Conservation (phyloP, 2,329 filamentous ascomycete genomes). For the Mariannaea sp. region DNA sequence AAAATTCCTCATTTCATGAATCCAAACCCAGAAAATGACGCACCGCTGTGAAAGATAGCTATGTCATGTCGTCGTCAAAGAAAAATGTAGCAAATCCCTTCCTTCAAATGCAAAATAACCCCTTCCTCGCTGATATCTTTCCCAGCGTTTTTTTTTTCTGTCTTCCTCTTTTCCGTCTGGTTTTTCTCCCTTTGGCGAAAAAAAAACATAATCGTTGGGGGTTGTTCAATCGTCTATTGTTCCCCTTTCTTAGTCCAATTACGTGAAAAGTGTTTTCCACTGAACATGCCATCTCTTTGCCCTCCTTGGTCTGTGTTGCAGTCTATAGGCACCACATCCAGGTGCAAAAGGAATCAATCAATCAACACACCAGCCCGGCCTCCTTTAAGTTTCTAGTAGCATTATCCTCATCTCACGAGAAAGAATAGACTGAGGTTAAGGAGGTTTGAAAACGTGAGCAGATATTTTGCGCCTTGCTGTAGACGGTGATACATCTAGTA, state of each 20-base stretch:
- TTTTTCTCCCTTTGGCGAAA: too few species aligned
- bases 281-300: slow-evolving; percentile 16
- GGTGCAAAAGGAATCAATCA: slow-evolving; percentile 22
- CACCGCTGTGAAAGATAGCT: slow-evolving; percentile 39
- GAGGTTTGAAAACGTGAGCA: slow-evolving; percentile 15
- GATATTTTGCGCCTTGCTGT: slow-evolving; percentile 10
- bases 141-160: slow-evolving; percentile 17
- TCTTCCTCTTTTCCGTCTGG: too few species aligned
- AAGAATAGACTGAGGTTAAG: not conserved
- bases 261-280: slow-evolving; percentile 26
- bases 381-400: slow-evolving; percentile 18
- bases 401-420: slow-evolving; percentile 12
- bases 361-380: slow-evolving; percentile 9
- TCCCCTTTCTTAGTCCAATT: slow-evolving; percentile 13
- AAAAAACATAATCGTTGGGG: slow-evolving; percentile 12
- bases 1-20: slow-evolving; percentile 21
- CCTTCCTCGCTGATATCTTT: slow-evolving; percentile 13
- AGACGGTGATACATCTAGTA: slow-evolving; percentile 11
- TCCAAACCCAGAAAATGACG: slow-evolving; percentile 30
- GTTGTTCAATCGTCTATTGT: slow-evolving; percentile 21
- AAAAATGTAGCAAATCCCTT: slow-evolving; percentile 31
- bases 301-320: slow-evolving; percentile 12
- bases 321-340: slow-evolving; percentile 28
- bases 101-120: slow-evolving; percentile 27
- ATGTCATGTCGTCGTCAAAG: slow-evolving; percentile 42